phyloP scores from a whole-genome alignment of 2,329 filamentous ascomycete genomes.

The Coniochaeta sp. region DNA sequence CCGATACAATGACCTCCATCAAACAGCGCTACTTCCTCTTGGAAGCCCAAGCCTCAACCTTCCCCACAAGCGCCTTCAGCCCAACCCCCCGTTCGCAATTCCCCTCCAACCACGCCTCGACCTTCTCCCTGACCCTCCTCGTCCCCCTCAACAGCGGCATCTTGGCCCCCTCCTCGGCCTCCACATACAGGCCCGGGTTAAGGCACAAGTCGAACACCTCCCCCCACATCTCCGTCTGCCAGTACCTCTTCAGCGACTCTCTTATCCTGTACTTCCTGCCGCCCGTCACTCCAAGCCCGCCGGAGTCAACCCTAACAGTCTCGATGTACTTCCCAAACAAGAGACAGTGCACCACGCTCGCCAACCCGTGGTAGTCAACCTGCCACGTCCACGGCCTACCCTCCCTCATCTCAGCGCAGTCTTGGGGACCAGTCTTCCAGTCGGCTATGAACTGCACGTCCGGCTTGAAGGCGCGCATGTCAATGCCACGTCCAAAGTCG shows the following conservation, averaged over 20 bases:
- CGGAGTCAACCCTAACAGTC: slow-evolving; percentile 52
- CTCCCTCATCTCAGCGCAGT: slow-evolving; percentile 95
- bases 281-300: slow-evolving; percentile 44
- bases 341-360: slow-evolving; percentile 79
- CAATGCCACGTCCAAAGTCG: slow-evolving; percentile 90
- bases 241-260: slow-evolving; percentile 86
- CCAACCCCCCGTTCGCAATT: slow-evolving; percentile 78
- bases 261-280: slow-evolving; percentile 70
- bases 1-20: not conserved
- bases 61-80: slow-evolving; percentile 62
- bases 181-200: slow-evolving; percentile 67
- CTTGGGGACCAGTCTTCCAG: slow-evolving; percentile 81
- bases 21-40: slow-evolving; percentile 17
- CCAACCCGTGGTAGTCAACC: slow-evolving; percentile 91
- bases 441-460: slow-evolving; percentile 87
- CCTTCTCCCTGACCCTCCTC: slow-evolving; percentile 61
- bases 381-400: slow-evolving; percentile 94
- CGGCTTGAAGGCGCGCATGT: slow-evolving; percentile 76
- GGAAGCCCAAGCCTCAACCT: slow-evolving; percentile 47
- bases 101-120: slow-evolving; percentile 75
- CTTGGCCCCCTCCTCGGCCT: slow-evolving; percentile 54
- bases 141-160: slow-evolving; percentile 71
- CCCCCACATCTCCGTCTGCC: slow-evolving; percentile 88
- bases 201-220: slow-evolving; percentile 78
- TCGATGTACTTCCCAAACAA: slow-evolving; percentile 95